Conservation (phyloP, 1,139 yeast species). For the Geotrichum reessii region DNA sequence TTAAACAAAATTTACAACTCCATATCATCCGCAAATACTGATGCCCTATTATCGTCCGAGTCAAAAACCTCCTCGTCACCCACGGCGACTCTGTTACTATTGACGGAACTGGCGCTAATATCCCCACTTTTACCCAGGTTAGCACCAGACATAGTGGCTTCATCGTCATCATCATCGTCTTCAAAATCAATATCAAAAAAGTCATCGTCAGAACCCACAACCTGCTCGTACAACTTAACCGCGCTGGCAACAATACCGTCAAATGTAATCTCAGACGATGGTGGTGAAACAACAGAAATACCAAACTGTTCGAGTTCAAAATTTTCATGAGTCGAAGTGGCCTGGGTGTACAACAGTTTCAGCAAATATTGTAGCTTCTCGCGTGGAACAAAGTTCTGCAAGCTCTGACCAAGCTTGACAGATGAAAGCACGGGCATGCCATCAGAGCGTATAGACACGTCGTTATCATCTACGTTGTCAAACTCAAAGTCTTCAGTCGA, state of each 20-base stretch:
- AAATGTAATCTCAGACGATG: constrained; percentile 78
- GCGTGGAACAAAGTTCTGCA: constrained; percentile 76
- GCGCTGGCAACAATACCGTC: constrained; percentile 86
- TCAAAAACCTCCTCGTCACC: constrained; percentile 1
- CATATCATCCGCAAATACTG: constrained; percentile 68
- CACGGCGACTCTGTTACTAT: no score
- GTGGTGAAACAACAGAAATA: constrained; percentile 43
- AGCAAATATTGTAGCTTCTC: constrained; percentile 71
- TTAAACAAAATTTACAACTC: constrained; percentile 41
- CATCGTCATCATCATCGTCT: constrained; percentile 65
- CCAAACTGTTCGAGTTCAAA: constrained; percentile 40
- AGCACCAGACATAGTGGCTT: not conserved
- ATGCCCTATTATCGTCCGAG: constrained; percentile 38
- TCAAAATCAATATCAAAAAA: constrained; percentile 94
- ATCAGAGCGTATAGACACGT: constrained; percentile 48
- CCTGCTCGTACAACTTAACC: constrained; percentile 61
- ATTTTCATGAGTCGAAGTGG: constrained; percentile 2
- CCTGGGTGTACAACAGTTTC: constrained; percentile 75
- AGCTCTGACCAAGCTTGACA: constrained; percentile 77
- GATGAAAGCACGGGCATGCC: constrained; percentile 73
- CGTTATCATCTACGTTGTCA: constrained; percentile 52
- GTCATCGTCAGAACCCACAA: constrained; percentile 91
- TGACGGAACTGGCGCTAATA: not conserved
- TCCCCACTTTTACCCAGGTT: not conserved
- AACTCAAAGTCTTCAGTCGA: constrained; percentile 50